phyloP scores from a whole-genome alignment of 768 basidiomycete species.

The Mycena vulgaris region DNA sequence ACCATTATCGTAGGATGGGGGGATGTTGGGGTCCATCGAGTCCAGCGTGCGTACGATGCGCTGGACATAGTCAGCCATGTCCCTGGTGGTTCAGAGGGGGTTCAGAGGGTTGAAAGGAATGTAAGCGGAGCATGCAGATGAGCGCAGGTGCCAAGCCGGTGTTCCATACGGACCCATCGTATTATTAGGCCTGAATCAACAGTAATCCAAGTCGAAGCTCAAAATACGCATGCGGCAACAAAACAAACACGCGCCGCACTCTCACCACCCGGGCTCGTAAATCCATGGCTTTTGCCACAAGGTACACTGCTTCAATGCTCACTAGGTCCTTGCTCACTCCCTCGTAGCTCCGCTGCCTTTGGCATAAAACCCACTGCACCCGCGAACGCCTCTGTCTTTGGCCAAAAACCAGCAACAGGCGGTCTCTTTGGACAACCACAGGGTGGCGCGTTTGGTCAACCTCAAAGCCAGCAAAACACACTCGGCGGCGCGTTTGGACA shows the following conservation, averaged over 20 bases:
- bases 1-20: conserved; percentile 21
- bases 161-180: conserved; percentile 9
- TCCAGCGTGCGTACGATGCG: conserved; percentile 35
- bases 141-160: conserved; percentile 7
- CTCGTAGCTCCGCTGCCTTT: conserved; percentile 52
- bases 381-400: conserved; percentile 45
- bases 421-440: conserved; percentile 59
- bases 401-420: conserved; percentile 48
- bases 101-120: not conserved
- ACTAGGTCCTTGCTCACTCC: not conserved
- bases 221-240: too few species aligned
- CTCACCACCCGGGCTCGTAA: too few species aligned
- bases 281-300: conserved; percentile 41
- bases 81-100: conserved; percentile 3
- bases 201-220: not conserved
- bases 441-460: conserved; percentile 36
- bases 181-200: not conserved
- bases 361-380: conserved; percentile 55
- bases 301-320: conserved; percentile 2
- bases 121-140: conserved; percentile 21
- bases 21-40: conserved; percentile 36
- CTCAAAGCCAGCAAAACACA: conserved; percentile 32
- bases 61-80: conserved; percentile 37
- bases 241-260: too few species aligned
- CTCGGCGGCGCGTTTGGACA: conserved; percentile 25